Evolutionary conservation across 2,329 filamentous ascomycete species (phyloP).

Genomic region (Metarhizium humberi): DNA sequence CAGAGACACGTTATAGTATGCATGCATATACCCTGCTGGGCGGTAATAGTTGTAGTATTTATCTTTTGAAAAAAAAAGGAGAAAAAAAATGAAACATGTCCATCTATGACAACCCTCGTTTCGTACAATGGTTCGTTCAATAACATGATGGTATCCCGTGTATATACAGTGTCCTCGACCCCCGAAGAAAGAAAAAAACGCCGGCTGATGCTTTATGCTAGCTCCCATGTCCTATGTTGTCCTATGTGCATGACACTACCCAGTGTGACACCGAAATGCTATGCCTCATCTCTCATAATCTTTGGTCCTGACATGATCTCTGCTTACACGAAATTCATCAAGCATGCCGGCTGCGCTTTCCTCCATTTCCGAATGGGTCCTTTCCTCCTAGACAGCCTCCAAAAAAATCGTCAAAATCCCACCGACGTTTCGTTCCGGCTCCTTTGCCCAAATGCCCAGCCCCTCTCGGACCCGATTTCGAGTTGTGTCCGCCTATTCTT

Average conservation of each 20-base stretch:
- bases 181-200: slow-evolving; percentile 17
- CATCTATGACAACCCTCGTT: slow-evolving; percentile 6
- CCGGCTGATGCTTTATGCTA: slow-evolving; percentile 25
- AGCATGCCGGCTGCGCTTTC: slow-evolving; percentile 42
- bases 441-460: slow-evolving; percentile 46
- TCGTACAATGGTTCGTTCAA: slow-evolving; percentile 3
- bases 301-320: slow-evolving; percentile 5
- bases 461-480: slow-evolving; percentile 17
- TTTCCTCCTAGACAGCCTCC: slow-evolving; percentile 57
- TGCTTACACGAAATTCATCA: slow-evolving; percentile 12
- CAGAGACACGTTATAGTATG: neutral
- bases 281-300: slow-evolving; percentile 5
- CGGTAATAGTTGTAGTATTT: neutral
- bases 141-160: slow-evolving; percentile 3
- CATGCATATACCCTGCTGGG: neutral
- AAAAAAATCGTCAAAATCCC: slow-evolving; percentile 68
- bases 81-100: neutral
- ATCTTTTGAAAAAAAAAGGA: neutral
- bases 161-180: slow-evolving; percentile 18
- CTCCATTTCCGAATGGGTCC: slow-evolving; percentile 42
- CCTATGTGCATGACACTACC: slow-evolving; percentile 16
- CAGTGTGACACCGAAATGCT: slow-evolving; percentile 8
- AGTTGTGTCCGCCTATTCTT: slow-evolving; percentile 16
- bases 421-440: slow-evolving; percentile 62
- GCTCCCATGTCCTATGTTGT: slow-evolving; percentile 24